These are phyloP conservation scores for Didymella exigua DNA, from an alignment of 2,329 filamentous ascomycete genomes.

Conservation along the genomic window DNA sequence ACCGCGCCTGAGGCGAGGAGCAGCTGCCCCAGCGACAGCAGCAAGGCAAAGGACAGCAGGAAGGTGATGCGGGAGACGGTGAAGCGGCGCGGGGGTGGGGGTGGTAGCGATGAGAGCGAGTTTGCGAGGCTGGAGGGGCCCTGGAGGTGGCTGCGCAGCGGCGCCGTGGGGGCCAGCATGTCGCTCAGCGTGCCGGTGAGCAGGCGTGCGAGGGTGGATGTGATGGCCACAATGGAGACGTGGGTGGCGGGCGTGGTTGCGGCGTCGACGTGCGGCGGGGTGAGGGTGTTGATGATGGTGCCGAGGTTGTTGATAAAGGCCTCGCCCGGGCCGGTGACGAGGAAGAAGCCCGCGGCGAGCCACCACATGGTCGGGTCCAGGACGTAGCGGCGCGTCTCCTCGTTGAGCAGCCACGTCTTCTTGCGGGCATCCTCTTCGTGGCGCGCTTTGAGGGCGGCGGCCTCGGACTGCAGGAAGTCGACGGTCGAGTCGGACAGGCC, in stretches of 20 bases:
- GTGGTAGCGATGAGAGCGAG: constrained; percentile 46
- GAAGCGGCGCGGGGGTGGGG: constrained; percentile 47
- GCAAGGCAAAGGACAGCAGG: constrained; percentile 73
- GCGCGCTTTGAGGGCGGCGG: constrained; percentile 53
- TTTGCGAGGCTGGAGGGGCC: constrained; percentile 51
- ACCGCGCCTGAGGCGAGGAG: constrained; percentile 76
- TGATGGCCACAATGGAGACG: constrained; percentile 88
- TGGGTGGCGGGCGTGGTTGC: constrained; percentile 78
- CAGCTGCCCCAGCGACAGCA: constrained; percentile 76
- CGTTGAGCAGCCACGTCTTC: constrained; percentile 90
- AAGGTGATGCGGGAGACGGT: constrained; percentile 79
- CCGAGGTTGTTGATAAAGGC: constrained; percentile 98
- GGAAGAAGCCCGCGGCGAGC: constrained; percentile 86
- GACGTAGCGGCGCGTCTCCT: constrained; percentile 84
- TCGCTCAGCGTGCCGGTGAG: constrained; percentile 88
- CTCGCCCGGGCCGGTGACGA: constrained; percentile 94
- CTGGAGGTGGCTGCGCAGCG: constrained; percentile 63
- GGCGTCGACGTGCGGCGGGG: constrained; percentile 63
- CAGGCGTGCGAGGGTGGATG: constrained; percentile 89
- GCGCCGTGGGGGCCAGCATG: constrained; percentile 68
- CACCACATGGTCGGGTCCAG: constrained; percentile 94
- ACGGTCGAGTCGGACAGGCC: constrained; percentile 55
- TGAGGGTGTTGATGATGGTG: constrained; percentile 87
- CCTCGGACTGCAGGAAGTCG: constrained; percentile 52
- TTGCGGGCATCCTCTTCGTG: constrained; percentile 67